phyloP scores from a whole-genome alignment of 164 flowering plant species.

The Magnolia changhungtana region DNA sequence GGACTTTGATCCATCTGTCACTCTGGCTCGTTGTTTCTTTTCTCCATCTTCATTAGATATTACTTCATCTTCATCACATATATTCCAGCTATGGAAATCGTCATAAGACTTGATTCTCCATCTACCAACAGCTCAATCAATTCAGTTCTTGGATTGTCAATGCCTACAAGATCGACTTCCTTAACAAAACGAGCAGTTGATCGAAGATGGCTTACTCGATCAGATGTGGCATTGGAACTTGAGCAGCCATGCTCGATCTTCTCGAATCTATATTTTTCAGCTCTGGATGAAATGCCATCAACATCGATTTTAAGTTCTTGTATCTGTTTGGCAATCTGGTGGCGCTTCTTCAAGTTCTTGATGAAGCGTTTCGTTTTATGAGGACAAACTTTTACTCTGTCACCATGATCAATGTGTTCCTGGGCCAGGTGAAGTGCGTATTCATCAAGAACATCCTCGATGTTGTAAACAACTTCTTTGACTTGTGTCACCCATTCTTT shows the following conservation, averaged over 20 bases:
- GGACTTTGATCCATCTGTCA: no score
- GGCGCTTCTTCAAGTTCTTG: background rate
- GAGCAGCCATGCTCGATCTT: background rate
- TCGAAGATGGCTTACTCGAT: background rate
- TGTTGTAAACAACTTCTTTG: no score
- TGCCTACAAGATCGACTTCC: background rate
- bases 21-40: no score
- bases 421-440: no score
- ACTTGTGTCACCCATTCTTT: no score
- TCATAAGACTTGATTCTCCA: background rate
- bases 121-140: constrained; percentile 23
- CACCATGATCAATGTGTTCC: background rate
- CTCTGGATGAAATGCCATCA: background rate
- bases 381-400: background rate
- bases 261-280: background rate
- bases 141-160: background rate
- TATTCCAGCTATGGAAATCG: constrained; percentile 12
- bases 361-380: background rate
- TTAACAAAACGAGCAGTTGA: background rate
- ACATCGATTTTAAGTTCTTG: background rate
- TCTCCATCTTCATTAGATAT: constrained; percentile 1
- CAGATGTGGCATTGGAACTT: background rate
- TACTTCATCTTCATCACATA: no score
- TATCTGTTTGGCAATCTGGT: background rate
- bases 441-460: no score